Percentiles rank a stretch among this genome's conserved stretches.
phyloP scores from a whole-genome alignment of 306 rosid species.

The Abrus precatorius region DNA sequence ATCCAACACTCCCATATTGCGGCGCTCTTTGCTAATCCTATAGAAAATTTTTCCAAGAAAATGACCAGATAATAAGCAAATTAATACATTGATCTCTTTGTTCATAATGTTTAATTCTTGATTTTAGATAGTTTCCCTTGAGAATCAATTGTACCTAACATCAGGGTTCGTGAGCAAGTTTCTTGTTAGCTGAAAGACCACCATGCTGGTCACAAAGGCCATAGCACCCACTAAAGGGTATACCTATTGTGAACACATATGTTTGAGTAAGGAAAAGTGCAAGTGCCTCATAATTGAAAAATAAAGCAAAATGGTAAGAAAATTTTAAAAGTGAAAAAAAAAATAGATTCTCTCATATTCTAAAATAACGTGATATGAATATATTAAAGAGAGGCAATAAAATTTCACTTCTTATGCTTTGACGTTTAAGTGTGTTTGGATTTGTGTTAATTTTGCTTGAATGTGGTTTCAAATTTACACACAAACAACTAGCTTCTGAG shows the following conservation, averaged over 20 bases:
- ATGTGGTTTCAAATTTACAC: too few species aligned
- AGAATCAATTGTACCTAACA: conserved; percentile 59
- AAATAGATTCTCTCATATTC: not conserved
- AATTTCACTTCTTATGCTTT: too few species aligned
- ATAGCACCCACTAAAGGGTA: conserved; percentile 72
- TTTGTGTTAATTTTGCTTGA: too few species aligned
- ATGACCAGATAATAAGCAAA: not conserved
- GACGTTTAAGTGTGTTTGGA: too few species aligned
- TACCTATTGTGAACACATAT: conserved; percentile 46
- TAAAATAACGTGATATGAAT: too few species aligned
- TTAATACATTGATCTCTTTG: not conserved
- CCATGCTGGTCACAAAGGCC: conserved; percentile 59
- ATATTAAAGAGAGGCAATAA: too few species aligned
- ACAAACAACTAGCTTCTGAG: not conserved
- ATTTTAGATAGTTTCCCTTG: not conserved
- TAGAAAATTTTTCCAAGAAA: not conserved
- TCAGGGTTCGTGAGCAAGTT: conserved; percentile 62
- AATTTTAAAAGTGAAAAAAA: not conserved
- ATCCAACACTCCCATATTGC: not conserved
- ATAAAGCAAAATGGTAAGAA: not conserved
- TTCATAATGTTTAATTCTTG: too few species aligned
- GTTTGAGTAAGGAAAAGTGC: not conserved
- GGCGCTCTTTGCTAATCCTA: not conserved
- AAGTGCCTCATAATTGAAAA: not conserved
- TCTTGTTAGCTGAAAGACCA: conserved; percentile 60